These are phyloP conservation scores for Flueggea neowawraea DNA, from an alignment of 441 rosid species.

Conservation along the genomic window DNA sequence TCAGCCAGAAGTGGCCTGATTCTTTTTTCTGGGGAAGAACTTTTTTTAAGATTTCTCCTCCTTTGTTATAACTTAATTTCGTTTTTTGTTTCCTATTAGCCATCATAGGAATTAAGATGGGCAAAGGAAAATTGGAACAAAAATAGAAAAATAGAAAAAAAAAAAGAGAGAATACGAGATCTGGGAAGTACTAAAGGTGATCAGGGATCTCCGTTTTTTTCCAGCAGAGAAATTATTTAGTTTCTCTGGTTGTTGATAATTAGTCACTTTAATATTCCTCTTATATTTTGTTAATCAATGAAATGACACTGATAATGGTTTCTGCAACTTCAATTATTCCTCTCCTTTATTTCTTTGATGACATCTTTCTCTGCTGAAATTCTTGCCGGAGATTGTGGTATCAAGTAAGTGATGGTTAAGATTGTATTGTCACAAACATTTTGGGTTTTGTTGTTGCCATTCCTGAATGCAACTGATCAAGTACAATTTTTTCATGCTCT, in stretches of 20 bases:
- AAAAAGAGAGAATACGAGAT: neutral
- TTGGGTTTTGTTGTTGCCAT: no score
- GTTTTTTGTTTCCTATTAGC: neutral
- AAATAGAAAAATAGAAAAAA: slow-evolving; percentile 2
- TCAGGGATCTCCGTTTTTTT: slow-evolving; percentile 28
- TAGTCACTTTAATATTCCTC: neutral
- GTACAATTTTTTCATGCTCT: no score
- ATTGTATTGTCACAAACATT: no score
- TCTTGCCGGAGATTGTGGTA: no score
- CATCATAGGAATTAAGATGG: neutral
- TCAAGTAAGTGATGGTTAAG: no score
- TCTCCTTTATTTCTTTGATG: no score
- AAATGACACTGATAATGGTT: slow-evolving; percentile 1
- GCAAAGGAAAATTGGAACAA: neutral
- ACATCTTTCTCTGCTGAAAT: no score
- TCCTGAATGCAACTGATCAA: no score
- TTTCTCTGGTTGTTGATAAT: slow-evolving; percentile 25
- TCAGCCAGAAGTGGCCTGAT: slow-evolving; percentile 39
- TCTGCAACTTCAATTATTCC: neutral
- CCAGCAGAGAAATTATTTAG: slow-evolving; percentile 16
- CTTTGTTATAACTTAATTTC: neutral
- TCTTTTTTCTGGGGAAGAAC: slow-evolving; percentile 11
- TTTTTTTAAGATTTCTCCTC: neutral
- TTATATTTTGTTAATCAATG: slow-evolving; percentile 1
- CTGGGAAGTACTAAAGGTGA: slow-evolving; percentile 13